phyloP scores from a whole-genome alignment of 1,284 basidiomycete species.

The Puccinia horiana region DNA sequence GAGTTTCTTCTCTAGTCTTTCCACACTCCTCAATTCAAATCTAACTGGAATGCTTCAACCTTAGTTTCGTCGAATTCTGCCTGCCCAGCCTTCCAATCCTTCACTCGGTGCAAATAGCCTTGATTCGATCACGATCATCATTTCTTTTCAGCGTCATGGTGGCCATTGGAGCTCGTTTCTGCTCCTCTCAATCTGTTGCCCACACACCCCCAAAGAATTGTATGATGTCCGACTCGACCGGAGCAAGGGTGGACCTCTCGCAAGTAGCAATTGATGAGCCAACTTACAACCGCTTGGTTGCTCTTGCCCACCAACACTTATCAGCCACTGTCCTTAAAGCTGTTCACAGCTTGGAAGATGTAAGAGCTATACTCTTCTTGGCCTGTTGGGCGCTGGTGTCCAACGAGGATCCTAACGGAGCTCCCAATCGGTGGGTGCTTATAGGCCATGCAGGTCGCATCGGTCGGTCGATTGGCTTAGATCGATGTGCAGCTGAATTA shows the following conservation, averaged over 20 bases:
- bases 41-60: not conserved
- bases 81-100: slow-evolving; percentile 45
- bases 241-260: not conserved
- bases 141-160: slow-evolving; percentile 46
- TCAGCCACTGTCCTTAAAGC: slow-evolving; percentile 34
- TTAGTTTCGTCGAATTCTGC: slow-evolving; percentile 47
- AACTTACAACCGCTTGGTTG: slow-evolving; percentile 35
- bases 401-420: slow-evolving; percentile 34
- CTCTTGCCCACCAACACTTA: slow-evolving; percentile 38
- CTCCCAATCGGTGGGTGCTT: slow-evolving; percentile 48
- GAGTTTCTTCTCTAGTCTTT: not conserved
- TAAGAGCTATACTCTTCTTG: slow-evolving; percentile 38
- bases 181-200: slow-evolving; percentile 45
- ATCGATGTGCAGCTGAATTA: slow-evolving; percentile 14
- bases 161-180: slow-evolving; percentile 45
- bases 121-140: slow-evolving; percentile 35
- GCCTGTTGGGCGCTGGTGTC: slow-evolving; percentile 46
- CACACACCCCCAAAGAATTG: not conserved
- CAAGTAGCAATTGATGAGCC: slow-evolving; percentile 33
- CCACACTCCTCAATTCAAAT: not conserved
- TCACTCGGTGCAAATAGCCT: slow-evolving; percentile 33
- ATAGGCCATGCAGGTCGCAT: slow-evolving; percentile 48
- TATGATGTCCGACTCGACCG: slow-evolving; percentile 1
- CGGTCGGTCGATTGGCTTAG: slow-evolving; percentile 33
- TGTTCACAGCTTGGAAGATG: slow-evolving; percentile 34